Conservation (phyloP, 1,139 yeast species). For the Pichia inconspicua region DNA sequence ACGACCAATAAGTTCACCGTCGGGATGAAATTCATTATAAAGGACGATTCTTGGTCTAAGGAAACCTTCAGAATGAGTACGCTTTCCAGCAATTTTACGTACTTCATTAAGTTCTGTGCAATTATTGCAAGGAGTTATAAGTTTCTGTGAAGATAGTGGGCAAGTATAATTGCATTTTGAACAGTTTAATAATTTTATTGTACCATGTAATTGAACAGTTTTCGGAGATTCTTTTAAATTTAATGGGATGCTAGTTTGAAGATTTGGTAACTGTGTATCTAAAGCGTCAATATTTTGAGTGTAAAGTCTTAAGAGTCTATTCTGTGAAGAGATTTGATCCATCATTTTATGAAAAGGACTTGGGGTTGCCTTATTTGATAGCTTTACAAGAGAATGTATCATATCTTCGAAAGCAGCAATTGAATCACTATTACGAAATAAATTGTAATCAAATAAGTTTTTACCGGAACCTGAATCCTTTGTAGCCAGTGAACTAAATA, state of each 20-base stretch:
- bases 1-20: slow-evolving; percentile 71
- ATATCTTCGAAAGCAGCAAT: slow-evolving; percentile 63
- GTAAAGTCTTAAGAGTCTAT: slow-evolving; percentile 62
- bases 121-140: slow-evolving; percentile 47
- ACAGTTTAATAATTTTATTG: slow-evolving; percentile 61
- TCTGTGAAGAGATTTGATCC: slow-evolving; percentile 49
- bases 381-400: slow-evolving; percentile 53
- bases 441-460: slow-evolving; percentile 71
- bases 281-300: slow-evolving; percentile 65
- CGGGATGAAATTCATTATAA: slow-evolving; percentile 84
- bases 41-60: slow-evolving; percentile 76
- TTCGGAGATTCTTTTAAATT: slow-evolving; percentile 35
- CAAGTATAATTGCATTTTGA: slow-evolving; percentile 57
- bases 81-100: slow-evolving; percentile 52
- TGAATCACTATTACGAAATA: slow-evolving; percentile 60
- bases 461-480: slow-evolving; percentile 49
- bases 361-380: slow-evolving; percentile 54
- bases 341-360: slow-evolving; percentile 67
- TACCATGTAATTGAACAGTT: slow-evolving; percentile 75
- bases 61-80: slow-evolving; percentile 69
- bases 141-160: slow-evolving; percentile 12
- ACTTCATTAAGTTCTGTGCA: slow-evolving; percentile 47
- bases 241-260: slow-evolving; percentile 43
- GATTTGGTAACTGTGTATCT: slow-evolving; percentile 35
- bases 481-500: slow-evolving; percentile 50